Percentiles rank a stretch among this genome's conserved stretches.
phyloP scores from a whole-genome alignment of 2,329 filamentous ascomycete species.

The Aspergillus arachidicola region DNA sequence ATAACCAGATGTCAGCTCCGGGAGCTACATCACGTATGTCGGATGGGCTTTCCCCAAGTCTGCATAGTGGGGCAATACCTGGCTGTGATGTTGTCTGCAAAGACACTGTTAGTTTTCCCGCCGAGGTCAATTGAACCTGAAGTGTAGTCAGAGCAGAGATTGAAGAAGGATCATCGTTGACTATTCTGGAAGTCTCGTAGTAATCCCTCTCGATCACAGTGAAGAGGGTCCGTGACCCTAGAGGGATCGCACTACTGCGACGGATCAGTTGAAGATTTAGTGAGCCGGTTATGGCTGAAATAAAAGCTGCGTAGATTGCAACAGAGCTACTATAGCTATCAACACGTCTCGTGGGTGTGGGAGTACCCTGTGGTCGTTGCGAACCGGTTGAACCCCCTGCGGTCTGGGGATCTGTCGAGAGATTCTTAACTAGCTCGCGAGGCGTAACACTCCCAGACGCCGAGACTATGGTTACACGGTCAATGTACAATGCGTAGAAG shows the following conservation, averaged over 20 bases:
- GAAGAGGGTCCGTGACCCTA: slow-evolving; percentile 45
- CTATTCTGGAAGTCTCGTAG: slow-evolving; percentile 31
- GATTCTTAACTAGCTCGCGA: slow-evolving; percentile 38
- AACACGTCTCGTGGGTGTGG: slow-evolving; percentile 28
- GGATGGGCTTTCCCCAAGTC: slow-evolving; percentile 20
- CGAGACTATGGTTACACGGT: slow-evolving; percentile 28
- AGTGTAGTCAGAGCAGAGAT: slow-evolving; percentile 38
- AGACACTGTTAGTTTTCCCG: slow-evolving; percentile 41
- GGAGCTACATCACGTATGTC: slow-evolving; percentile 23
- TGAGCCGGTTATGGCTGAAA: slow-evolving; percentile 42
- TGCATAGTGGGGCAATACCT: slow-evolving; percentile 37
- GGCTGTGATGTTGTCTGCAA: slow-evolving; percentile 39
- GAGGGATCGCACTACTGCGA: slow-evolving; percentile 39
- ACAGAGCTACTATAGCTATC: slow-evolving; percentile 36
- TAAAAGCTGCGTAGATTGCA: slow-evolving; percentile 43
- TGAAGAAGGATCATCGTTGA: slow-evolving; percentile 29
- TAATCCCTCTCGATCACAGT: slow-evolving; percentile 35
- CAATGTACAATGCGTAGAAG: background rate
- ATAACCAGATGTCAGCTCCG: slow-evolving; percentile 43
- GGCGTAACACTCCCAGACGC: slow-evolving; percentile 39
- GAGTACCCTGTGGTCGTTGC: slow-evolving; percentile 28
- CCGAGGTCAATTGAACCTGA: slow-evolving; percentile 39
- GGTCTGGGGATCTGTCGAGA: slow-evolving; percentile 34
- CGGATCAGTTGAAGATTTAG: slow-evolving; percentile 41
- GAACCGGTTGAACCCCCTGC: slow-evolving; percentile 22